phyloP scores from a whole-genome alignment of 2,329 filamentous ascomycete genomes.

The Epichloe scottii region DNA sequence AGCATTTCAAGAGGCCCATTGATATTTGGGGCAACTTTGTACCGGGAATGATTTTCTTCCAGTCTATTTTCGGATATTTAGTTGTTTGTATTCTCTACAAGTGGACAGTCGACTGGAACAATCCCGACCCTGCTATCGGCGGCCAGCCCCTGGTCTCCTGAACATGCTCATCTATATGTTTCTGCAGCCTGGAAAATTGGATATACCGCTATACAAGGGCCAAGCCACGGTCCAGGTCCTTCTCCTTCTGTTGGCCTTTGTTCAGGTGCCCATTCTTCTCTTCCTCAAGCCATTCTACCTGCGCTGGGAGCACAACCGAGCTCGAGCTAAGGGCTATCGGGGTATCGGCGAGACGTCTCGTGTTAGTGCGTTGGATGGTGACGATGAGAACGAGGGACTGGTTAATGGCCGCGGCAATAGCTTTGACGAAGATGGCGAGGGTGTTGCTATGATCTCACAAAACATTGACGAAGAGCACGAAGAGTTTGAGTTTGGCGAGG shows the following conservation, averaged over 20 bases:
- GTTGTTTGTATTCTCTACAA: constrained; percentile 93
- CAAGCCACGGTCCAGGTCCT: constrained; percentile 66
- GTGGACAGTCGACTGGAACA: constrained; percentile 80
- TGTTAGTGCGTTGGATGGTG: constrained; percentile 81
- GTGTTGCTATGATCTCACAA: constrained; percentile 77
- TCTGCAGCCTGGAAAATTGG: constrained; percentile 64
- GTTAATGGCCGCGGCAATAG: constrained; percentile 47
- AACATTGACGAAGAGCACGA: constrained; percentile 78
- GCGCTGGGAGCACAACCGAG: constrained; percentile 82
- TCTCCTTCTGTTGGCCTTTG: constrained; percentile 68
- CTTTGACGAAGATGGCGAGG: constrained; percentile 58
- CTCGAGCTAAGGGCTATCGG: constrained; percentile 78
- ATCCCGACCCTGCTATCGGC: constrained; percentile 24
- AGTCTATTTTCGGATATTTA: constrained; percentile 95
- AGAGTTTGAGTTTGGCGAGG: constrained; percentile 93
- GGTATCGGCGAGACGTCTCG: constrained; percentile 81
- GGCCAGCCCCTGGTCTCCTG: constrained; percentile 72
- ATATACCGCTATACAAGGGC: constrained; percentile 63
- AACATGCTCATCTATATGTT: constrained; percentile 99
- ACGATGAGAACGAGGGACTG: constrained; percentile 53
- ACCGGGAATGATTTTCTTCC: constrained; percentile 98
- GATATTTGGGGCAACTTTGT: constrained; percentile 97
- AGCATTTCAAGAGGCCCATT: constrained; percentile 86
- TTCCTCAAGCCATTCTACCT: constrained; percentile 96
- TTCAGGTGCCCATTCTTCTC: constrained; percentile 80